Conservation (phyloP, 306 rosid genomes). For the Rosa rugosa region DNA sequence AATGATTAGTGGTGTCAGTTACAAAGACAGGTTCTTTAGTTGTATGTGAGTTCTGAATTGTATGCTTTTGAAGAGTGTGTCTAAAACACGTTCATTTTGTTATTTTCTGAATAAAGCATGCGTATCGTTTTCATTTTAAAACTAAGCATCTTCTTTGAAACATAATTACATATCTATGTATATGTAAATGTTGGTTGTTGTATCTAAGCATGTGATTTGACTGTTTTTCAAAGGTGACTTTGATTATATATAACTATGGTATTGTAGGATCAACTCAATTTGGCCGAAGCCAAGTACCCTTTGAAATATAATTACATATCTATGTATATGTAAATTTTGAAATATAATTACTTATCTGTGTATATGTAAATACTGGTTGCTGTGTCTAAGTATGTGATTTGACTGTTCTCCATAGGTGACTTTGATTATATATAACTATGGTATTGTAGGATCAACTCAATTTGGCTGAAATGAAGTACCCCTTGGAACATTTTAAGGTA, state of each 20-base stretch:
- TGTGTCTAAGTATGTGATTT: neutral
- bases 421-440: slow-evolving; percentile 18
- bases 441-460: slow-evolving; percentile 82
- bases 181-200: neutral
- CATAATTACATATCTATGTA: no score
- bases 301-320: slow-evolving; percentile 39
- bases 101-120: no score
- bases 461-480: slow-evolving; percentile 77
- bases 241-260: slow-evolving; percentile 19
- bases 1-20: no score
- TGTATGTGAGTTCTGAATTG: no score
- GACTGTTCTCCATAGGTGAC: neutral
- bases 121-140: no score
- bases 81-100: no score
- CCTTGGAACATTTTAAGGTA: slow-evolving; percentile 84
- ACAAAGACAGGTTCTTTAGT: no score
- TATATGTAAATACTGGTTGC: neutral
- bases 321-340: neutral
- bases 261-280: slow-evolving; percentile 84
- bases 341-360: no score
- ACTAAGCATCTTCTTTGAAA: no score
- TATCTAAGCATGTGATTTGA: neutral
- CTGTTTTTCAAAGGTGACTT: neutral
- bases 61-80: no score
- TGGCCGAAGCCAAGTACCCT: slow-evolving; percentile 81